Conservation (phyloP, 768 basidiomycete genomes). For the Tricholoma sp. region DNA sequence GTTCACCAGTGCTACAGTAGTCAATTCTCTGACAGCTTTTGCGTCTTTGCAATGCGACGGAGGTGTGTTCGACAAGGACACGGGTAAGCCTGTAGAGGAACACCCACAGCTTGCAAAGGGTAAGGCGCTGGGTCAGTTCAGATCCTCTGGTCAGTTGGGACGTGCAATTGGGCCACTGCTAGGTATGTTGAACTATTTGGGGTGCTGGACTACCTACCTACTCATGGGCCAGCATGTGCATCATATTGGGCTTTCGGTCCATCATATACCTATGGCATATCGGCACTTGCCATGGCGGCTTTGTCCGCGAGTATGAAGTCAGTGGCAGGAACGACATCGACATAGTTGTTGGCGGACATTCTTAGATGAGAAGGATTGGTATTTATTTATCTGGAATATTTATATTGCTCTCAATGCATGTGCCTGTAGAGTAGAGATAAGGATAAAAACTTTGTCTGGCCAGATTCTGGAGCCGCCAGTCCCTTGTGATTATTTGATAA, state of each 20-base stretch:
- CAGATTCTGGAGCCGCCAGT: neutral
- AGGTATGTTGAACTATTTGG: slow-evolving; percentile 41
- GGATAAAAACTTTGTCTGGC: slow-evolving; percentile 3
- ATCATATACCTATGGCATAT: slow-evolving; percentile 62
- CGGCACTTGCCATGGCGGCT: slow-evolving; percentile 59
- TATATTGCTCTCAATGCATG: slow-evolving; percentile 13
- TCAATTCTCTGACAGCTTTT: slow-evolving; percentile 86
- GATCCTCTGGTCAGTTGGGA: slow-evolving; percentile 92
- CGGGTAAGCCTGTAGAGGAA: slow-evolving; percentile 48
- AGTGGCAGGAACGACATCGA: slow-evolving; percentile 34
- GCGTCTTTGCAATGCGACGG: slow-evolving; percentile 92
- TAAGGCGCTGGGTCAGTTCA: slow-evolving; percentile 76
- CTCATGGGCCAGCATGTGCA: slow-evolving; percentile 58
- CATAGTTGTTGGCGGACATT: slow-evolving; percentile 12
- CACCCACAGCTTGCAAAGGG: slow-evolving; percentile 78
- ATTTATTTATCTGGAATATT: slow-evolving; percentile 5
- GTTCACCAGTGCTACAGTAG: slow-evolving; percentile 93
- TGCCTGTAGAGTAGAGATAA: slow-evolving; percentile 9
- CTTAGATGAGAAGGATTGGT: slow-evolving; percentile 10
- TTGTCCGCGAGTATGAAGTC: slow-evolving; percentile 33
- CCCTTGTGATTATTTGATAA: neutral
- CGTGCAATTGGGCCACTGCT: slow-evolving; percentile 88
- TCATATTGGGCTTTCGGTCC: slow-evolving; percentile 89
- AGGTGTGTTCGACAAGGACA: slow-evolving; percentile 44
- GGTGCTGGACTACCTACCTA: neutral